Evolutionary conservation across 371 early-diverging fungal genomes (phyloP), one percentile per base, ranked within the genome.

Genomic region (Rhizopus arrhizus): DNA sequence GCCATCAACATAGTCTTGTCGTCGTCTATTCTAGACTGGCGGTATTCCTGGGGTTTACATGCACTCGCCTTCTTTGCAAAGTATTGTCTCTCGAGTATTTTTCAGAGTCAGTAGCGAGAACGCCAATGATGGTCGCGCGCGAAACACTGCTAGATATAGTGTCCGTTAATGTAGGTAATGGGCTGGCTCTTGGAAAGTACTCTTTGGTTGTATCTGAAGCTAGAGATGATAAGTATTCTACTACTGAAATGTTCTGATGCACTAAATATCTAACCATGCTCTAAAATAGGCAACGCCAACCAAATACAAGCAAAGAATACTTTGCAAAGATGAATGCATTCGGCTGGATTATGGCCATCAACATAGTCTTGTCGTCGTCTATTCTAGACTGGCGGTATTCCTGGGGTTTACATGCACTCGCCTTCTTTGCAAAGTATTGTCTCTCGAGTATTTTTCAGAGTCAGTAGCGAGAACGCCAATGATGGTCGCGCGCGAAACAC

Each of bases 141-240:
- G 56, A 55, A 55, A 55, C 56, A 55, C 56, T 55, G 42, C 56
- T 55, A 55, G 56, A 55, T 55, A 55, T 55, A 55, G 45, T 55
- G 56, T 55, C 56, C 45, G 28, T 55, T 55, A 31, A 51, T 51
- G 43, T 45, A n/a, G 56, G 56, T 31, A 55, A 55, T 55, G 56
- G 43, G 45, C 29, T 45, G 56, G 45, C 56, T 55, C 31, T 55
- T 55, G 56, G 13, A 55, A 13, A 55, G 13, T 45, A 43, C 45
- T 56, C 35, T 22, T 53, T 59, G 46, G 16, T 38, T 7, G 38
- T 11, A 38, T 38, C 38, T 38, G 38, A 38, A 38, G 38, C 38
- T 38, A 38, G 38, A 38, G 38, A 38, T 38, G 38, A 38, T 38
- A 38, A 38, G 38, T 38, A 38, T 38, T 38, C 38, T 11, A 38